Percentiles rank a stretch among this genome's conserved stretches.
Evolutionary conservation across 164 flowering plant species (phyloP).

Genomic region (Tinospora cordifolia): DNA sequence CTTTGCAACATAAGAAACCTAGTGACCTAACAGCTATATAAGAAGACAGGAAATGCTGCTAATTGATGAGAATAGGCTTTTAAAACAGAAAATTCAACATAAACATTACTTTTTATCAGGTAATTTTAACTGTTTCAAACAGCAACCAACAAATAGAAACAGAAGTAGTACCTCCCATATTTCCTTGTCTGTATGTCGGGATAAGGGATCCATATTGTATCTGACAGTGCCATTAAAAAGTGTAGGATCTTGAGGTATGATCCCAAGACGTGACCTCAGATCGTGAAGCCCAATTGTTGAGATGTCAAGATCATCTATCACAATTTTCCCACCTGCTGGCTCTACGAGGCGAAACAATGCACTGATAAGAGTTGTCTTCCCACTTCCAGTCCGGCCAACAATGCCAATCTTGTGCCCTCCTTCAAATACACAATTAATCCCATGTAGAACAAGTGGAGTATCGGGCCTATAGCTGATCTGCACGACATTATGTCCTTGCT

Average conservation of each 20-base stretch:
- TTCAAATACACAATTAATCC: constrained; percentile 54
- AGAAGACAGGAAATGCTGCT: too few species aligned
- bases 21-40: too few species aligned
- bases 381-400: constrained; percentile 55
- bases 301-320: constrained; percentile 53
- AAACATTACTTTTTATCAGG: not conserved
- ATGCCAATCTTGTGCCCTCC: constrained; percentile 38
- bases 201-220: constrained; percentile 62
- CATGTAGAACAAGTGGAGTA: constrained; percentile 58
- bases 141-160: not conserved
- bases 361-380: constrained; percentile 63
- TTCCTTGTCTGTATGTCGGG: constrained; percentile 40
- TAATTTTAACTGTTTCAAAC: not conserved
- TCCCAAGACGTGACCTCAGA: constrained; percentile 33
- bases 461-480: constrained; percentile 32
- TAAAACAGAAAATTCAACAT: not conserved
- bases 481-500: not conserved
- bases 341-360: constrained; percentile 41
- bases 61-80: too few species aligned
- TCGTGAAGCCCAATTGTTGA: constrained; percentile 65
- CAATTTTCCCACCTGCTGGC: constrained; percentile 30
- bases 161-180: constrained; percentile 56
- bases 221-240: constrained; percentile 60
- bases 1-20: too few species aligned
- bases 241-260: constrained; percentile 37